Base-by-base conservation (phyloP, 805 yeast species). In the Candida multigemmis region DNA sequence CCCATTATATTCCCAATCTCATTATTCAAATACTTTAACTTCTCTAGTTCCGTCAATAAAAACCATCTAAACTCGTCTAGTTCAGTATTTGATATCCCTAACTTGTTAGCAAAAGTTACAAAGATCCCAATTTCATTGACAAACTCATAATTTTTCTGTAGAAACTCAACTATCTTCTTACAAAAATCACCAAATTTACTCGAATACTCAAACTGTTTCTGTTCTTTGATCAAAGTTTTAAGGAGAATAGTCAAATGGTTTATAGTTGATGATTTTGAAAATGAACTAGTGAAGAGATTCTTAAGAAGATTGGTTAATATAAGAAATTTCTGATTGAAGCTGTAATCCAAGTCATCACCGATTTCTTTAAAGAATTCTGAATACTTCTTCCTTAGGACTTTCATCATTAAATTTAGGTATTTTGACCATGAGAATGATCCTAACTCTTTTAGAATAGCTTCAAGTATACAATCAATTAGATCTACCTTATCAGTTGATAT, bases 131-230 rank as follows among this genome's bases (percentile, higher is more conserved):
- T 25, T 35, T 32, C 25, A 30, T 37, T 13, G 28, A 38, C 14
- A 34, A 23, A 22, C 5, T 28, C 34, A 3, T 28, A 42, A 4
- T 31, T 12, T 16, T 36, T 42, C 14, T 42, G 51, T 1, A 55
- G 32, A 2, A 34, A 25, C 17, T 44, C 47, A n/a, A 54, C 34
- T n/a, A 45, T 31, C 10, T 41, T 34, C 19, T 39, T 44, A 30
- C 63, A 56, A 25, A 41, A 41, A n/a, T 56, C 63, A 9, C 41
- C 42, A 32, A 41, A 56, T 27, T 46, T 41, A 0, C 34, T 14
- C 1, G 51, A 44, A 4, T 35, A 32, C 26, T 21, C 46, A 27
- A 47, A 42, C 21, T 37, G 40, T 16, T 48, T 50, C 30, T 39
- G 48, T 20, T 56, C 56, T n/a, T 34, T 39, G 21, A 40, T 46